These are phyloP conservation scores for Pseudocercospora eumusae DNA, from an alignment of 2,329 filamentous ascomycete species.

Conservation along the genomic window DNA sequence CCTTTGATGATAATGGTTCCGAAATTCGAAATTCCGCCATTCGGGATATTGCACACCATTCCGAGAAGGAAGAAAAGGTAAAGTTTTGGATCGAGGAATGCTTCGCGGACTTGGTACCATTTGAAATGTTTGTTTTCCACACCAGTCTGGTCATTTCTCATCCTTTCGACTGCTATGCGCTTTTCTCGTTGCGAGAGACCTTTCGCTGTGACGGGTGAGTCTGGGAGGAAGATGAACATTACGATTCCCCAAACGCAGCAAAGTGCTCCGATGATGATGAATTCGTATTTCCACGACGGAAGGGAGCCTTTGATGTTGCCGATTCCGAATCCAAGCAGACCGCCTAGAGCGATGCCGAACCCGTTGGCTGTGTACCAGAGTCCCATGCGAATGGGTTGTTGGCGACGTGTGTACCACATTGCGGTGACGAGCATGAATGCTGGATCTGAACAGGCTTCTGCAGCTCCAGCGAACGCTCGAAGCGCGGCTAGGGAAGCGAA, in stretches of 20 bases:
- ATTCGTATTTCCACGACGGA: constrained; percentile 65
- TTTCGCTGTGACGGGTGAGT: constrained; percentile 56
- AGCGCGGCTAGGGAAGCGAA: constrained; percentile 59
- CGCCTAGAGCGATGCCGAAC: constrained; percentile 60
- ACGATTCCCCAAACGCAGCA: constrained; percentile 62
- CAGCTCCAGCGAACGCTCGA: constrained; percentile 58
- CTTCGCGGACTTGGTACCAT: constrained; percentile 56
- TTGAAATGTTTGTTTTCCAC: constrained; percentile 59
- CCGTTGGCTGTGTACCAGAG: constrained; percentile 63
- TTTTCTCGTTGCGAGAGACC: constrained; percentile 55
- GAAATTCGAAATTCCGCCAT: constrained; percentile 62
- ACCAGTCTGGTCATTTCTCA: constrained; percentile 59
- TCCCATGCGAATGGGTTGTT: constrained; percentile 63
- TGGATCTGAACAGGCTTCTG: constrained; percentile 61
- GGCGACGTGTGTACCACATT: constrained; percentile 59
- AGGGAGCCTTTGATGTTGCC: constrained; percentile 60
- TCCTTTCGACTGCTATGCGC: constrained; percentile 57
- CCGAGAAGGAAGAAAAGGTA: constrained; percentile 60
- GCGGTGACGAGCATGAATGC: constrained; percentile 65
- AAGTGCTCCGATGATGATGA: constrained; percentile 61
- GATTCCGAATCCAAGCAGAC: constrained; percentile 60
- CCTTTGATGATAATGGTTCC: constrained; percentile 61
- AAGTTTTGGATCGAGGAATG: constrained; percentile 60
- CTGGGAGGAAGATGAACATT: constrained; percentile 44
- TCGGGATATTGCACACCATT: constrained; percentile 54